Evolutionary conservation across 768 basidiomycete genomes (phyloP).

Genomic region (Coprinopsis cinerea): DNA sequence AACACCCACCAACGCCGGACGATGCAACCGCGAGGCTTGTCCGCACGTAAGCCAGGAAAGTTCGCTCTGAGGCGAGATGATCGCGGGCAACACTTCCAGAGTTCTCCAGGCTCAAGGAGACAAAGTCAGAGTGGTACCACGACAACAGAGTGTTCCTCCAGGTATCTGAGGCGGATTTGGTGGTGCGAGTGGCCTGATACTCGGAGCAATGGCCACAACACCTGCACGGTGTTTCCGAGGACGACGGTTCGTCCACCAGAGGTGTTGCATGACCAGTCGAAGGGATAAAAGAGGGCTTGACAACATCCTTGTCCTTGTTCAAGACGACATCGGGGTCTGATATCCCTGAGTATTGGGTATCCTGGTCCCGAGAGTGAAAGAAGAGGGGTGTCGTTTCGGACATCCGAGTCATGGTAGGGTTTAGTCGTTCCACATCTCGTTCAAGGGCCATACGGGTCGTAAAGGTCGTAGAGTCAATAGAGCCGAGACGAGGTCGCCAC

Average conservation of each 20-base stretch:
- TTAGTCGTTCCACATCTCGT: not conserved
- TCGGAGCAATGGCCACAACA: too few relatives aligned
- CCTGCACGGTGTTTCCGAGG: too few relatives aligned
- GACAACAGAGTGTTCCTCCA: slow-evolving; percentile 2
- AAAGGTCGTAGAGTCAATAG: not conserved
- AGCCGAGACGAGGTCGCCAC: not conserved
- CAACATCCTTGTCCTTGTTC: not conserved
- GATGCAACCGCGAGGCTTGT: slow-evolving; percentile 57
- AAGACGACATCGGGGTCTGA: too few relatives aligned
- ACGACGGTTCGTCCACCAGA: not conserved
- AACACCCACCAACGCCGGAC: slow-evolving; percentile 50
- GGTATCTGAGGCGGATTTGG: not conserved
- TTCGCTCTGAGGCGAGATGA: slow-evolving; percentile 58
- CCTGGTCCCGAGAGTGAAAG: too few relatives aligned
- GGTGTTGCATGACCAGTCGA: not conserved
- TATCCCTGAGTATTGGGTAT: too few relatives aligned
- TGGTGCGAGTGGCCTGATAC: not conserved
- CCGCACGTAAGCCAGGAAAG: slow-evolving; percentile 59
- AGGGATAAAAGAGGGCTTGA: not conserved
- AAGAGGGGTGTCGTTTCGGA: not conserved
- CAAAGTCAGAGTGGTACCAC: slow-evolving; percentile 1
- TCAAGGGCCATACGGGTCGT: not conserved
- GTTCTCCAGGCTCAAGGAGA: slow-evolving; percentile 42
- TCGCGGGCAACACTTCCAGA: slow-evolving; percentile 59
- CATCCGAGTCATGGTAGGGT: not conserved